Conservation (phyloP, 1,284 basidiomycete genomes). For the Leccinum fuscescens region DNA sequence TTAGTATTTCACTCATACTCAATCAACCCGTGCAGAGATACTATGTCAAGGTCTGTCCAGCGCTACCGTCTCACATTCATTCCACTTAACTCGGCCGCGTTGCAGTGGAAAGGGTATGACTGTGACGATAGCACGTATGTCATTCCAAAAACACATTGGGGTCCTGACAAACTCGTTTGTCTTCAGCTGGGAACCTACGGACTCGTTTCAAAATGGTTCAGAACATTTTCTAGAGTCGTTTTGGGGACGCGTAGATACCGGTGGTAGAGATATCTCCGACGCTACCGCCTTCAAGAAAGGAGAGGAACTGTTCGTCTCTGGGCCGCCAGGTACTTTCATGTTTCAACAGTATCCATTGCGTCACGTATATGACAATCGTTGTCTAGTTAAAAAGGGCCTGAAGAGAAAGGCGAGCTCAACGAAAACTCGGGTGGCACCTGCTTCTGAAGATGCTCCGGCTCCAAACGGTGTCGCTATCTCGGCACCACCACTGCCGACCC, state of each 20-base stretch:
- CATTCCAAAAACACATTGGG: not conserved
- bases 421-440: slow-evolving; percentile 2
- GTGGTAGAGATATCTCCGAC: slow-evolving; percentile 50
- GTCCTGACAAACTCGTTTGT: slow-evolving; percentile 8
- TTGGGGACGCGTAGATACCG: slow-evolving; percentile 54
- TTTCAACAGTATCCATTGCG: not conserved
- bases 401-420: slow-evolving; percentile 24
- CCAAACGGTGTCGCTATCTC: slow-evolving; percentile 16
- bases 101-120: slow-evolving; percentile 67
- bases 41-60: slow-evolving; percentile 53
- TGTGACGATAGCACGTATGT: slow-evolving; percentile 67
- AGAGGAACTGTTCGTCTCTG: slow-evolving; percentile 54
- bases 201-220: slow-evolving; percentile 56
- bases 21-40: slow-evolving; percentile 46
- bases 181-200: slow-evolving; percentile 65
- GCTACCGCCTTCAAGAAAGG: slow-evolving; percentile 49
- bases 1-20: slow-evolving; percentile 19
- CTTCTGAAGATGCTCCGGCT: slow-evolving; percentile 11
- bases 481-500: slow-evolving; percentile 17
- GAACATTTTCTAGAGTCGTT: slow-evolving; percentile 57
- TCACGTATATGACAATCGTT: slow-evolving; percentile 5
- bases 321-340: slow-evolving; percentile 51
- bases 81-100: slow-evolving; percentile 7
- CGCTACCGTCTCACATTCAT: not conserved
- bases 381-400: slow-evolving; percentile 17